Base-by-base conservation (phyloP, 2,329 filamentous ascomycete genomes). In the Alternaria incomplexa region DNA sequence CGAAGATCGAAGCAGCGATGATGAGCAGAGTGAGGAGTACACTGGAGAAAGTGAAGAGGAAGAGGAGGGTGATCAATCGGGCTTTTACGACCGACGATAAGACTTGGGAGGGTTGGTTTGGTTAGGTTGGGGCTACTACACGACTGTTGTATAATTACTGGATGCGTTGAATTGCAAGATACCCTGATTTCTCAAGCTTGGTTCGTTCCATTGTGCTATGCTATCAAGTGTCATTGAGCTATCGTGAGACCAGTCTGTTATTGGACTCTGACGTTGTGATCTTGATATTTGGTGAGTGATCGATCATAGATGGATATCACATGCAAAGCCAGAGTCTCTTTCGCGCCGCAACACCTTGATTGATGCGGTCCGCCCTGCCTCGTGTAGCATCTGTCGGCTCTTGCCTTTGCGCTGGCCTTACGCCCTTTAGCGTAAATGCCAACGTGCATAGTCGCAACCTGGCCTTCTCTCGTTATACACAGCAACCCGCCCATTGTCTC, bases 21-120 rank as follows among this genome's bases (percentile, higher is more conserved):
- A 77, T 32, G 67, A 73, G 60, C 72, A 77, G 51, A 77, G 75
- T 28, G 76, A 80, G 44, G 77, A 80, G 65, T 78, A 79, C 25
- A 40, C 36, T 11, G 36, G 17, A 17, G 36, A 40, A 3, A 40
- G 36, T 40, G 36, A 40, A 17, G 36, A 40, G 36, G 36, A 40
- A 40, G 36, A 40, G 26, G 78, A 78, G 57, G 77, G 76, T 11
- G 77, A 77, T 23, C 74, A 78, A 46, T 45, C 73, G 54, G 73
- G 65, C 2, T 67, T 66, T 22, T 67, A 64, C 30, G 70, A 70
- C 11, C 65, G 62, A 59, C 57, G 65, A 61, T 70, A 47, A 56
- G 58, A 20, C 20, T 48, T 30, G 30, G 20, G 11, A 36, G n/a
- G 13, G 9, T 11, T 36, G 13, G 26, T 25, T 44, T 43, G 48